Percentiles rank a stretch among this genome's conserved stretches.
Conservation (phyloP, 163 green algal genomes). For the Volvox carteri region DNA sequence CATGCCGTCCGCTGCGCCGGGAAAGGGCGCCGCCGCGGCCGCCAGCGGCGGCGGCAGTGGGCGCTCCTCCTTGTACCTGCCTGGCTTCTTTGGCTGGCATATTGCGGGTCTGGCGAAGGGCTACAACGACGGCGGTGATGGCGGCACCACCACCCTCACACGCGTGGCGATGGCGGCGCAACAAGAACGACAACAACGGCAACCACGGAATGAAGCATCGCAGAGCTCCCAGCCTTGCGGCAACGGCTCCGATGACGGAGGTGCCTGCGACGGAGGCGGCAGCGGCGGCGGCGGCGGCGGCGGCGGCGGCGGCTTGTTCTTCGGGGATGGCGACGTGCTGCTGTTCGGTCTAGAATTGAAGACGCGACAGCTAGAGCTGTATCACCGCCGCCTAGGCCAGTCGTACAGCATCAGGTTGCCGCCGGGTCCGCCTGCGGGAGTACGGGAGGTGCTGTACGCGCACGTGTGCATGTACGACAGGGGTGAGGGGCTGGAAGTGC, state of each 20-base stretch:
- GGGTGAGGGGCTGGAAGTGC: conserved; percentile 9
- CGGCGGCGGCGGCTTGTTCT: background rate
- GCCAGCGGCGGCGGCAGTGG: background rate
- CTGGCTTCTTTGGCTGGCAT: conserved; percentile 14
- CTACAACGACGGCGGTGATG: background rate
- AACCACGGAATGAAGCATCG: too few species aligned
- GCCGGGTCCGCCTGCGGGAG: background rate
- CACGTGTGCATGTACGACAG: conserved; percentile 27
- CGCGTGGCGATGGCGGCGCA: background rate
- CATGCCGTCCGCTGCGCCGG: background rate
- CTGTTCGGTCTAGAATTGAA: background rate
- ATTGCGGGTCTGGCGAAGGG: background rate
- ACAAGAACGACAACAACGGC: background rate
- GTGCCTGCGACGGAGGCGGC: background rate
- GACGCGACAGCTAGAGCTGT: conserved; percentile 7
- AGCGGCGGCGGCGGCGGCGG: background rate
- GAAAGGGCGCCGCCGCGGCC: background rate
- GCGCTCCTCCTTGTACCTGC: background rate
- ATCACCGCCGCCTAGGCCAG: background rate
- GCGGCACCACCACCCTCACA: background rate
- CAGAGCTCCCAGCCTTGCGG: too few species aligned
- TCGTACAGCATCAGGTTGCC: conserved; percentile 1
- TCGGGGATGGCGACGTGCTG: conserved; percentile 11
- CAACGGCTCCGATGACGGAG: background rate
- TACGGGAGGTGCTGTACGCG: conserved; percentile 8